Evolutionary conservation across 164 flowering plant species (phyloP).

Genomic region (Aristolochia fimbriata): DNA sequence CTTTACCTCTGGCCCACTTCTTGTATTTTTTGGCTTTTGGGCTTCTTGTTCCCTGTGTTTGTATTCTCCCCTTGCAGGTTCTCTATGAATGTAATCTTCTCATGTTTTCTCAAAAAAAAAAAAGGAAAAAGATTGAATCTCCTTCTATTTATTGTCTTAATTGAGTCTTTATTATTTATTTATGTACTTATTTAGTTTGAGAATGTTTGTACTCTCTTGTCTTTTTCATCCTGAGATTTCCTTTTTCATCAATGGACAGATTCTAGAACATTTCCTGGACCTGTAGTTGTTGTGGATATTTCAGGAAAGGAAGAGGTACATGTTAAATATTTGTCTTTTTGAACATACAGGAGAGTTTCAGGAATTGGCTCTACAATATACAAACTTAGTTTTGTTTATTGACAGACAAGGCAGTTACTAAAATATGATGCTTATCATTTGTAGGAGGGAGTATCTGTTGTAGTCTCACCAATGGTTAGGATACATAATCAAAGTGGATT

Average conservation of each 20-base stretch:
- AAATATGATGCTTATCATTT: neutral
- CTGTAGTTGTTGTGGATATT: slow-evolving; percentile 71
- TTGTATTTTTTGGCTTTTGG: neutral
- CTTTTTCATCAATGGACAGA: slow-evolving; percentile 29
- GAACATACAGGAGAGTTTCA: neutral
- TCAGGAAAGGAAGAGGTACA: slow-evolving; percentile 56
- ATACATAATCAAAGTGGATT: slow-evolving; percentile 79
- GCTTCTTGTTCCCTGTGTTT: neutral
- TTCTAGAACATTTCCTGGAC: slow-evolving; percentile 74
- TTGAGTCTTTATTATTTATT: neutral
- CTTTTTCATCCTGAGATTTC: neutral
- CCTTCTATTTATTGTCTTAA: neutral
- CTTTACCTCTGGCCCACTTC: neutral
- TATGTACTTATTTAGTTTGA: neutral
- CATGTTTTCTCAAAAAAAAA: neutral
- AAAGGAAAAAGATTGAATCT: neutral
- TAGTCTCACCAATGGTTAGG: slow-evolving; percentile 68
- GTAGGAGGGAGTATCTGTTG: slow-evolving; percentile 71
- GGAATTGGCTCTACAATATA: neutral
- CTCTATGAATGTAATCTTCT: neutral
- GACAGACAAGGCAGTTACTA: too few species aligned
- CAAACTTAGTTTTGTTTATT: too few species aligned
- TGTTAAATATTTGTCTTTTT: slow-evolving; percentile 4
- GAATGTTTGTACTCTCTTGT: neutral
- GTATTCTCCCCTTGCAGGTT: neutral